phyloP scores from a whole-genome alignment of 2,329 filamentous ascomycete genomes.

The Sporothrix pseudoabietina region DNA sequence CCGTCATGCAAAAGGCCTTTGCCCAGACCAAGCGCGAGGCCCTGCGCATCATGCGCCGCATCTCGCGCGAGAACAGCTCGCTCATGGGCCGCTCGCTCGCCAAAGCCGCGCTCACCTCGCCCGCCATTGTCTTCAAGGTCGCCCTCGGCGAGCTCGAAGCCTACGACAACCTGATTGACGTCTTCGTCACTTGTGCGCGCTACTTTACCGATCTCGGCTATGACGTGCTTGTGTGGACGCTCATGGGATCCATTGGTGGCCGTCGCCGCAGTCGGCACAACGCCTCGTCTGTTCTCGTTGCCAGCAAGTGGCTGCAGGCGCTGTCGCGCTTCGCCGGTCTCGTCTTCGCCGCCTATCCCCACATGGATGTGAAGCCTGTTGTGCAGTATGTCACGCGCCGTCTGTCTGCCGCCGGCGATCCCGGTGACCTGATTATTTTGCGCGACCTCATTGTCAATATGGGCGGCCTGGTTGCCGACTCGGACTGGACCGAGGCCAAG shows the following conservation, averaged over 20 bases:
- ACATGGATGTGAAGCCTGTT: constrained; percentile 81
- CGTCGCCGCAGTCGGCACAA: constrained; percentile 65
- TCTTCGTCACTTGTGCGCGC: constrained; percentile 89
- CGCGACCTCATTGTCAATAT: constrained; percentile 89
- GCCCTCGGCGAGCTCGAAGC: constrained; percentile 89
- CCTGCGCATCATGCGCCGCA: constrained; percentile 80
- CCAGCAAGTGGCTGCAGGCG: constrained; percentile 89
- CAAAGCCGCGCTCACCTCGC: constrained; percentile 88
- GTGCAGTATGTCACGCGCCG: constrained; percentile 89
- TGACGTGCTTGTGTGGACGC: constrained; percentile 89
- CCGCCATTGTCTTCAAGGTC: constrained; percentile 86
- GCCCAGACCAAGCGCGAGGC: constrained; percentile 76
- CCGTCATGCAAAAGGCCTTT: constrained; percentile 78
- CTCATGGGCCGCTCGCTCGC: constrained; percentile 86
- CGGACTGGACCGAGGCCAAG: constrained; percentile 86
- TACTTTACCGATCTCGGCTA: constrained; percentile 93
- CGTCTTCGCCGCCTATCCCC: constrained; percentile 81
- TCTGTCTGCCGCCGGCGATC: constrained; percentile 71
- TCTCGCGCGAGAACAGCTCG: constrained; percentile 83
- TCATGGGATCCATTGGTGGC: constrained; percentile 71
- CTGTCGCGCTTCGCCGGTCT: constrained; percentile 88
- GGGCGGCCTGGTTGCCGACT: constrained; percentile 86
- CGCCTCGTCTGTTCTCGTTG: constrained; percentile 66
- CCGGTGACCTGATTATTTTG: constrained; percentile 87
- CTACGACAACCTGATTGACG: constrained; percentile 92